Percentiles rank a stretch among this genome's conserved stretches.
phyloP scores from a whole-genome alignment of 768 basidiomycete species.

The Calocybe indica region DNA sequence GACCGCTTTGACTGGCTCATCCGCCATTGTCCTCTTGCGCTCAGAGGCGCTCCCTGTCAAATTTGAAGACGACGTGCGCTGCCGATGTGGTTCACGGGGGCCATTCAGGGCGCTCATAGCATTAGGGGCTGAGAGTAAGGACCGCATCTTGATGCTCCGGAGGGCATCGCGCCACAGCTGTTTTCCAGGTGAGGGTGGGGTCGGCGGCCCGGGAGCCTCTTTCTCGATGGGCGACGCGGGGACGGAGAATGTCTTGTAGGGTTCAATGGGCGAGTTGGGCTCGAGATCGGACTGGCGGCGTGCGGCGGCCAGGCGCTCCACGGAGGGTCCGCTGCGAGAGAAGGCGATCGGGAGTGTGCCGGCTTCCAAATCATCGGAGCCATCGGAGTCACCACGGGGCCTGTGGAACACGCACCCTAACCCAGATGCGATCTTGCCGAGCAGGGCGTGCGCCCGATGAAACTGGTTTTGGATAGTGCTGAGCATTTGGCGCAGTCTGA shows the following conservation, averaged over 20 bases:
- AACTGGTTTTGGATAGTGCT: constrained; percentile 11
- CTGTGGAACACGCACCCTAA: too few relatives aligned
- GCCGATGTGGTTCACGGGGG: constrained; percentile 21
- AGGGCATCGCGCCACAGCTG: constrained; percentile 39
- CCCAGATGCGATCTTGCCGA: too few relatives aligned
- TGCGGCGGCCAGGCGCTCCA: constrained; percentile 3
- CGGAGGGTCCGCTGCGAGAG: neutral
- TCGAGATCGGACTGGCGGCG: constrained; percentile 17
- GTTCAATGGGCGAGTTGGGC: constrained; percentile 10
- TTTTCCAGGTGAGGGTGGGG: constrained; percentile 25
- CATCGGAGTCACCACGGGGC: constrained; percentile 9
- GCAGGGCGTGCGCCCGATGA: neutral
- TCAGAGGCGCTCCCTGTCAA: constrained; percentile 15
- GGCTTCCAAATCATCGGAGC: constrained; percentile 21
- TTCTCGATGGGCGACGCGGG: constrained; percentile 14
- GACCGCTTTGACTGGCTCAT: constrained; percentile 28
- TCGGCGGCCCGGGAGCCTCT: constrained; percentile 8
- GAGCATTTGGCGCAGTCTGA: constrained; percentile 9
- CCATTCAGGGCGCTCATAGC: constrained; percentile 4
- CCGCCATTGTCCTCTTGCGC: constrained; percentile 18
- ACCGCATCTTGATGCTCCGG: constrained; percentile 36
- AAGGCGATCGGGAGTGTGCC: constrained; percentile 18
- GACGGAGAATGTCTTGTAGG: neutral
- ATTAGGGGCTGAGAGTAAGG: constrained; percentile 16
- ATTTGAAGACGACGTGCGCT: constrained; percentile 29